Evolutionary conservation across 2,329 filamentous ascomycete genomes (phyloP).

Genomic region (Phaeomoniella chlamydospora): DNA sequence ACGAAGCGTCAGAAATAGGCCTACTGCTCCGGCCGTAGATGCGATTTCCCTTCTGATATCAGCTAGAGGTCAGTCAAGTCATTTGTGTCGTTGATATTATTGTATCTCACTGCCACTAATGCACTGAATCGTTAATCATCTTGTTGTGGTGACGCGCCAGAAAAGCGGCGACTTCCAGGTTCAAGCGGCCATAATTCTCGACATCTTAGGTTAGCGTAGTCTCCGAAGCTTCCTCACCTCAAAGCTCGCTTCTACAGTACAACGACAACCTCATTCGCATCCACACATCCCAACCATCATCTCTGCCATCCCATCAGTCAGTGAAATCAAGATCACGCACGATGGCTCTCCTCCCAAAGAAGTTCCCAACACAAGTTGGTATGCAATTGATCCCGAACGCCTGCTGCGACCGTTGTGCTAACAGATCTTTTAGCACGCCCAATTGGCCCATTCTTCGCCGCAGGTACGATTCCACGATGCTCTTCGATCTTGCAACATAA

Average conservation of each 20-base stretch:
- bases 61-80: neutral
- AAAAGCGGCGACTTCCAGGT: too few species aligned
- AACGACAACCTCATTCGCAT: conserved; percentile 4
- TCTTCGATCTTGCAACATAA: too few species aligned
- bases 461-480: conserved; percentile 83
- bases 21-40: neutral
- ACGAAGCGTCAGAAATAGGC: neutral
- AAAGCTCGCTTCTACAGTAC: conserved; percentile 4
- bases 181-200: too few species aligned
- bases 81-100: too few species aligned
- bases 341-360: conserved; percentile 73
- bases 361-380: conserved; percentile 68
- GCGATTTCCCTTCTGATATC: neutral
- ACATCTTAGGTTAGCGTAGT: conserved; percentile 1
- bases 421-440: conserved; percentile 53
- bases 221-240: conserved; percentile 2
- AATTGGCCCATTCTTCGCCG: conserved; percentile 84
- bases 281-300: conserved; percentile 3
- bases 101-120: too few species aligned
- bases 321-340: conserved; percentile 31
- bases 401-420: conserved; percentile 4
- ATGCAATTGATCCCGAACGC: conserved; percentile 29
- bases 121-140: too few species aligned
- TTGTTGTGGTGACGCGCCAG: too few species aligned
- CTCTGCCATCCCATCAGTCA: conserved; percentile 9